Conservation (phyloP, 176 grass and related monocot species). For the Oryza glaberrima region DNA sequence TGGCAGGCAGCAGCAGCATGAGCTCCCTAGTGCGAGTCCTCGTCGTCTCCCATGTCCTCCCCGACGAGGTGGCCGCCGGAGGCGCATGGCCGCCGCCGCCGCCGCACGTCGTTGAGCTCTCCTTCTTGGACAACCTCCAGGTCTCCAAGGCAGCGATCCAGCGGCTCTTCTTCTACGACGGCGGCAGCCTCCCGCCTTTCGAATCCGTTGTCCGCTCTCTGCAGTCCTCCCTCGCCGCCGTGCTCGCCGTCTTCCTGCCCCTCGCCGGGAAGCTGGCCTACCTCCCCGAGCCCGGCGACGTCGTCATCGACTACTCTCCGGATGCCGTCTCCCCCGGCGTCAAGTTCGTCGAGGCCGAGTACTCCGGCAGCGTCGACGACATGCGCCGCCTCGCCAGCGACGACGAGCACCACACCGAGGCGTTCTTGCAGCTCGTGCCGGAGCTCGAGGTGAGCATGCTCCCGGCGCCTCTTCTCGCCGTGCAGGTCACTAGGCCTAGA, state of each 20-base stretch:
- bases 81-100: too few species aligned
- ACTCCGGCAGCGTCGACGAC: conserved; percentile 5
- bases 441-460: conserved; percentile 12
- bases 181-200: conserved; percentile 15
- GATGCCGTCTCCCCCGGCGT: background rate
- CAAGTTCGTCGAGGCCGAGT: conserved; percentile 50
- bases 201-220: background rate
- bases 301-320: conserved; percentile 47
- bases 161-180: conserved; percentile 44
- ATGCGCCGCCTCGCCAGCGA: background rate
- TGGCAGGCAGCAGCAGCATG: background rate
- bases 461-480: conserved; percentile 37
- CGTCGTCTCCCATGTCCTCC: conserved; percentile 6
- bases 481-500: conserved; percentile 49
- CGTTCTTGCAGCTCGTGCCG: conserved; percentile 52
- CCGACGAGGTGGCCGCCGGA: background rate
- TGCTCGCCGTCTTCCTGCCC: conserved; percentile 27
- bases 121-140: conserved; percentile 1
- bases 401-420: conserved; percentile 45
- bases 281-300: background rate
- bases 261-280: conserved; percentile 21
- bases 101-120: background rate
- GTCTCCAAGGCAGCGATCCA: conserved; percentile 10
- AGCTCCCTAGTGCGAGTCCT: conserved; percentile 6
- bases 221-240: conserved; percentile 27